These are phyloP conservation scores for Penicillium sclerotiorum DNA, from an alignment of 2,329 filamentous ascomycete genomes.

Conservation along the genomic window DNA sequence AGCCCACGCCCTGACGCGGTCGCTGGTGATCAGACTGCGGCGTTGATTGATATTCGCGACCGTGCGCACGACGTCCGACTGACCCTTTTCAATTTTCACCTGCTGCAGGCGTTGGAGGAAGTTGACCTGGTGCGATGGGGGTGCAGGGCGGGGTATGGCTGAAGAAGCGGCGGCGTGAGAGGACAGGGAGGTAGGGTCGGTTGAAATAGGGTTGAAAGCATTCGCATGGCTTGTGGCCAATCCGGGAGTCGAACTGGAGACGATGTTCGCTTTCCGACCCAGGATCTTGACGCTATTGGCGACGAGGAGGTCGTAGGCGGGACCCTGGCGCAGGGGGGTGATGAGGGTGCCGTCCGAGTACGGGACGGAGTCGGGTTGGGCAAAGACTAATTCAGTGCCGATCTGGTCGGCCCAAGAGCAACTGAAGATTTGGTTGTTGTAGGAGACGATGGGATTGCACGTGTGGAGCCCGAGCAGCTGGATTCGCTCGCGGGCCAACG, in stretches of 20 bases:
- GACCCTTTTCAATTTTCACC: constrained; percentile 65
- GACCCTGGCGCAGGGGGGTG: constrained; percentile 45
- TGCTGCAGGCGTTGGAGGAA: constrained; percentile 69
- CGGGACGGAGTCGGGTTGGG: constrained; percentile 41
- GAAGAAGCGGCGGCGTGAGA: constrained; percentile 5
- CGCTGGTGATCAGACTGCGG: constrained; percentile 35
- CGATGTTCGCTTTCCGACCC: constrained; percentile 65
- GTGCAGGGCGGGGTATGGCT: constrained; percentile 26
- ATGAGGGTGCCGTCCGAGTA: constrained; percentile 24
- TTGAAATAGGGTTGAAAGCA: not conserved
- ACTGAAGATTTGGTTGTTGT: constrained; percentile 75
- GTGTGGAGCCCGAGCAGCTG: constrained; percentile 85
- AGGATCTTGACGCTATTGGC: constrained; percentile 70
- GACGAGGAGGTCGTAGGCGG: constrained; percentile 70
- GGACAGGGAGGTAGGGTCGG: constrained; percentile 1
- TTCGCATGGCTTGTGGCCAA: constrained; percentile 1
- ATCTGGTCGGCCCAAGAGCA: constrained; percentile 81
- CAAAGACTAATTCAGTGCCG: constrained; percentile 80
- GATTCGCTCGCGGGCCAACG: constrained; percentile 49
- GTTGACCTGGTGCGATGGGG: constrained; percentile 45
- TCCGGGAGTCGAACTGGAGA: constrained; percentile 43
- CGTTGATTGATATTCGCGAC: constrained; percentile 56
- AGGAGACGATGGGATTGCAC: constrained; percentile 74
- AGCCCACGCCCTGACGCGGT: constrained; percentile 40
- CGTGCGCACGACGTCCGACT: constrained; percentile 66